phyloP scores from a whole-genome alignment of 768 basidiomycete species.

The Coprinellus micaceus region DNA sequence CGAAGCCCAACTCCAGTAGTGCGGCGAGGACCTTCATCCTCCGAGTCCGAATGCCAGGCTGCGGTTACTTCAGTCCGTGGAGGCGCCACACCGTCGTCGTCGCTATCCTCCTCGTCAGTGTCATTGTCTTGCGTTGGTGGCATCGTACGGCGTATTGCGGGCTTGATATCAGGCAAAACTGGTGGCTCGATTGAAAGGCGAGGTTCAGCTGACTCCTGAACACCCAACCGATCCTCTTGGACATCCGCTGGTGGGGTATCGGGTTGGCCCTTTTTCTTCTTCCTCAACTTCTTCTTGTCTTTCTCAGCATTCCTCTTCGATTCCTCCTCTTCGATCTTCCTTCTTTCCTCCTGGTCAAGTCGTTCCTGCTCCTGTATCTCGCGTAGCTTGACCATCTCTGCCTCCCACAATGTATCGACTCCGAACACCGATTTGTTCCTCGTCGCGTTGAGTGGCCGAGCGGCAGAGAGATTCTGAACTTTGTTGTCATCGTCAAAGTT shows the following conservation, averaged over 20 bases:
- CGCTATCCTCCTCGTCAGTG: conserved; percentile 48
- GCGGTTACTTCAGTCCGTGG: conserved; percentile 13
- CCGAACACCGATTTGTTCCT: conserved; percentile 80
- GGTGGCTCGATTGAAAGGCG: conserved; percentile 38
- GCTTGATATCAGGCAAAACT: conserved; percentile 41
- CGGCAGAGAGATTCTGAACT: too few relatives aligned
- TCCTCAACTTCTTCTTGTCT: conserved; percentile 49
- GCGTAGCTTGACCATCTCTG: conserved; percentile 77
- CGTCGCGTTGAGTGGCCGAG: too few relatives aligned
- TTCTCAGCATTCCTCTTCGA: conserved; percentile 42
- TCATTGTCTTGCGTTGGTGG: conserved; percentile 42
- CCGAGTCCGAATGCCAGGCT: conserved; percentile 54
- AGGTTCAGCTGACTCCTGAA: conserved; percentile 18
- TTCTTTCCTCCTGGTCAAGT: conserved; percentile 49
- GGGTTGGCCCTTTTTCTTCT: conserved; percentile 26
- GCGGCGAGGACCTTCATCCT: conserved; percentile 49
- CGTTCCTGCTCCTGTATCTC: conserved; percentile 71
- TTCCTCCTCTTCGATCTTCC: conserved; percentile 42
- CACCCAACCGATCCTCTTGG: conserved; percentile 4
- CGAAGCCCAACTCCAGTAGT: conserved; percentile 58
- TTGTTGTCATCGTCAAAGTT: conserved; percentile 58
- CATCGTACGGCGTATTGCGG: conserved; percentile 34
- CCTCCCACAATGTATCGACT: conserved; percentile 89
- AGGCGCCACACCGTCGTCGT: conserved; percentile 20
- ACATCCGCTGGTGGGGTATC: conserved; percentile 13